Percentiles rank a stretch among this genome's conserved stretches.
phyloP scores from a whole-genome alignment of 1,284 basidiomycete genomes.

The Pseudozyma thailandica region DNA sequence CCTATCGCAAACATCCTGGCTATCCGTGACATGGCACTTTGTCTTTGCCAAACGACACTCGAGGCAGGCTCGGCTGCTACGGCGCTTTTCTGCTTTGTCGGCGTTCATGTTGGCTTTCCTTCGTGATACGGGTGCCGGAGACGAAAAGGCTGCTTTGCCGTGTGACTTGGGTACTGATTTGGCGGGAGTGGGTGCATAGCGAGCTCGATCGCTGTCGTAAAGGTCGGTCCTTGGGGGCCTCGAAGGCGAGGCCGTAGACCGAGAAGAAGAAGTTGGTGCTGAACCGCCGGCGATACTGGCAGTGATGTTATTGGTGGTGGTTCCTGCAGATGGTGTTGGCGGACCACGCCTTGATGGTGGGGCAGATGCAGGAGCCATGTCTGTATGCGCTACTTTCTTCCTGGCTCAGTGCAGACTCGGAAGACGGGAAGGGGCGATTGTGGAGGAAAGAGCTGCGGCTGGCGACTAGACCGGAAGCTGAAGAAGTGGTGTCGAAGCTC shows the following conservation, averaged over 20 bases:
- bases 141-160: slow-evolving; percentile 1
- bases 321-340: not conserved
- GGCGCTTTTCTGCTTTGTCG: slow-evolving; percentile 40
- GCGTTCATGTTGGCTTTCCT: slow-evolving; percentile 31
- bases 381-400: slow-evolving; percentile 6
- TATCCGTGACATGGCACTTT: slow-evolving; percentile 39
- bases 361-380: slow-evolving; percentile 21
- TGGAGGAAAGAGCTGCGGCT: slow-evolving; percentile 16
- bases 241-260: slow-evolving; percentile 14
- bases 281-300: not conserved
- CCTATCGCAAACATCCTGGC: slow-evolving; percentile 36
- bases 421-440: slow-evolving; percentile 10
- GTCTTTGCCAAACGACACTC: slow-evolving; percentile 49
- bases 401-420: slow-evolving; percentile 8
- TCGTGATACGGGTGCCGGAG: slow-evolving; percentile 10
- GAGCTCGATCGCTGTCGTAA: not conserved
- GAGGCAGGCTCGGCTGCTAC: slow-evolving; percentile 44
- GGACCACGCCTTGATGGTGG: slow-evolving; percentile 21
- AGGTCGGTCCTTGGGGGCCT: slow-evolving; percentile 1
- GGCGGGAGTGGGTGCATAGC: slow-evolving; percentile 5
- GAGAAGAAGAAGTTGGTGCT: not conserved
- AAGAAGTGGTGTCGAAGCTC: not conserved
- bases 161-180: slow-evolving; percentile 2
- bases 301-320: not conserved
- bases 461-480: slow-evolving; percentile 26